Conservation (phyloP, 306 rosid genomes). For the Lathyrus sativus region DNA sequence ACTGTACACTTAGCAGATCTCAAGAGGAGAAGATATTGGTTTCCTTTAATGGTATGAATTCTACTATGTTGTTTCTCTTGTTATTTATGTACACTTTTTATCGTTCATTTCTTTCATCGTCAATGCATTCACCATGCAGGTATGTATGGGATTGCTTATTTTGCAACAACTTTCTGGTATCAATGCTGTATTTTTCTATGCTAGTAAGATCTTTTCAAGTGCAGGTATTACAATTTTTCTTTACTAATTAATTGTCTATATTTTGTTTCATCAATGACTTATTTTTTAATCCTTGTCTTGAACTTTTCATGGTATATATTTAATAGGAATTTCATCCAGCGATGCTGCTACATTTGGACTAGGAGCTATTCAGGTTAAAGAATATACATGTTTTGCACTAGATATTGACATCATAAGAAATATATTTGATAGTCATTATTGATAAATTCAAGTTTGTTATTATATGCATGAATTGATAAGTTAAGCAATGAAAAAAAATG, state of each 20-base stretch:
- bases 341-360: conserved; percentile 65
- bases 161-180: conserved; percentile 77
- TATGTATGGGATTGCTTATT: conserved; percentile 67
- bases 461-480: no score
- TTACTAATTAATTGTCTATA: background rate
- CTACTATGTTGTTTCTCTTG: conserved; percentile 8
- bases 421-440: no score
- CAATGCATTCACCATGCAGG: conserved; percentile 46
- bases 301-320: conserved; percentile 2
- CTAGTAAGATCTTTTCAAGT: conserved; percentile 63
- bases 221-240: conserved; percentile 53
- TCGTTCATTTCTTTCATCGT: no score
- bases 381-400: background rate
- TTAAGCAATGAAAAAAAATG: no score
- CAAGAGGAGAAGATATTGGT: conserved; percentile 74
- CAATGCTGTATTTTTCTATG: conserved; percentile 70
- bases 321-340: conserved; percentile 62
- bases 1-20: conserved; percentile 61
- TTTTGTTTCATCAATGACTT: background rate
- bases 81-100: background rate
- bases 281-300: background rate
- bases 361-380: conserved; percentile 61
- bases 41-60: conserved; percentile 65
- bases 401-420: background rate
- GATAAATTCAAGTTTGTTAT: no score